Evolutionary conservation across 2,329 filamentous ascomycete genomes (phyloP).

Genomic region (Claviceps sorghi): DNA sequence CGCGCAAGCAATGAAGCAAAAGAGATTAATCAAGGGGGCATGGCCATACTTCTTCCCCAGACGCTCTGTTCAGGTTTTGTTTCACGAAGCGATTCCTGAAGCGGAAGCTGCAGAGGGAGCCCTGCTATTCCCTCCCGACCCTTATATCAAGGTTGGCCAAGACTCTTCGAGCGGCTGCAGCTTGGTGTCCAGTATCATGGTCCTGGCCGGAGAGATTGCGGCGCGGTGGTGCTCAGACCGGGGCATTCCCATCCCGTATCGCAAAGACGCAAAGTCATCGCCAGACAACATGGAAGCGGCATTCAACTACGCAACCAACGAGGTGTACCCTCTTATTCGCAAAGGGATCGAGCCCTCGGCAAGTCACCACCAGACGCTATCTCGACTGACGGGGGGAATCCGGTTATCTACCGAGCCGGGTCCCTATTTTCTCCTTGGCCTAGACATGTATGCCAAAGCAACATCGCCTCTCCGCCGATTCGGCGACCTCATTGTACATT

Average conservation of each 20-base stretch:
- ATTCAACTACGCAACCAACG: slow-evolving; percentile 21
- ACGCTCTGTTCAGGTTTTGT: slow-evolving; percentile 28
- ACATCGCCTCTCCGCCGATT: slow-evolving; percentile 54
- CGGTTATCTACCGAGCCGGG: slow-evolving; percentile 37
- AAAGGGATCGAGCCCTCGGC: slow-evolving; percentile 19
- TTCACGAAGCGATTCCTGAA: slow-evolving; percentile 19
- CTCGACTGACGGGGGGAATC: slow-evolving; percentile 29
- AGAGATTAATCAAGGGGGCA: slow-evolving; percentile 32
- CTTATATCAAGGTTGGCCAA: slow-evolving; percentile 29
- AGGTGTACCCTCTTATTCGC: slow-evolving; percentile 20
- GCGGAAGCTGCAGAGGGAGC: slow-evolving; percentile 4
- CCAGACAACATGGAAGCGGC: slow-evolving; percentile 20
- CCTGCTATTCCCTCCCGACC: slow-evolving; percentile 28
- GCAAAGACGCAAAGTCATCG: slow-evolving; percentile 28
- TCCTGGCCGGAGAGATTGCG: slow-evolving; percentile 45
- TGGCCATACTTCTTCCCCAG: slow-evolving; percentile 32
- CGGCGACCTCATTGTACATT: slow-evolving; percentile 48
- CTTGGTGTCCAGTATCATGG: slow-evolving; percentile 34
- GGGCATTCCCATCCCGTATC: slow-evolving; percentile 45
- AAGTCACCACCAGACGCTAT: slow-evolving; percentile 16
- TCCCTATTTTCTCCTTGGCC: slow-evolving; percentile 42
- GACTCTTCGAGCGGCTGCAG: slow-evolving; percentile 18
- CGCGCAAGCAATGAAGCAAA: slow-evolving; percentile 28
- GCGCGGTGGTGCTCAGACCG: slow-evolving; percentile 46
- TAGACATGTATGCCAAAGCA: slow-evolving; percentile 46